phyloP scores from a whole-genome alignment of 345 rosid genomes.

The Mercurialis annua region DNA sequence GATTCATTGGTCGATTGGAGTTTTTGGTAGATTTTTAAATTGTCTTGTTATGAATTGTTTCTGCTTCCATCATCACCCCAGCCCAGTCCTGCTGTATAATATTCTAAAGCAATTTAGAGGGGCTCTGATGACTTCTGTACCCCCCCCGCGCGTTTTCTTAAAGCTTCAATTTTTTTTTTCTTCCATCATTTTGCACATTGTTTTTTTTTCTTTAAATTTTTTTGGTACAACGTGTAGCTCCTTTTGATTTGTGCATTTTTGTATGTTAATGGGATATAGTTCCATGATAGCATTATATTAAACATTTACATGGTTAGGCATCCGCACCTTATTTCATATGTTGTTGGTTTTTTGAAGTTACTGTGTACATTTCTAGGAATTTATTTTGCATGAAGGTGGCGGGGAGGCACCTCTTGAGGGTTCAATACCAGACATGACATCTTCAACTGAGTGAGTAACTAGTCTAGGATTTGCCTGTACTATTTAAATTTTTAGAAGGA shows the following conservation, averaged over 20 bases:
- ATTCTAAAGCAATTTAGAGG: not conserved
- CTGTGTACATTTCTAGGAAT: slow-evolving; percentile 54
- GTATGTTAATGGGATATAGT: not conserved
- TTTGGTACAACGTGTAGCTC: not conserved
- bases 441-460: slow-evolving; percentile 88
- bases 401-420: slow-evolving; percentile 98
- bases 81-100: too few species aligned
- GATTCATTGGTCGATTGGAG: not conserved
- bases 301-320: not conserved
- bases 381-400: slow-evolving; percentile 75
- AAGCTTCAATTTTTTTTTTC: not conserved
- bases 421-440: slow-evolving; percentile 98
- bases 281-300: not conserved
- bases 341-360: slow-evolving; percentile 9
- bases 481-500: not conserved
- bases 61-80: not conserved
- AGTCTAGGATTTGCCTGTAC: not conserved
- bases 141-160: too few species aligned
- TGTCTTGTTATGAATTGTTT: not conserved
- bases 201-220: not conserved
- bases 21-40: not conserved
- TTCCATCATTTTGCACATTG: too few species aligned
- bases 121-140: not conserved
- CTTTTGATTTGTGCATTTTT: not conserved
- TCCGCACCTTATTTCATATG: not conserved